Conservation (phyloP, 1,139 yeast species). For the Suhomyces anneliseae region DNA sequence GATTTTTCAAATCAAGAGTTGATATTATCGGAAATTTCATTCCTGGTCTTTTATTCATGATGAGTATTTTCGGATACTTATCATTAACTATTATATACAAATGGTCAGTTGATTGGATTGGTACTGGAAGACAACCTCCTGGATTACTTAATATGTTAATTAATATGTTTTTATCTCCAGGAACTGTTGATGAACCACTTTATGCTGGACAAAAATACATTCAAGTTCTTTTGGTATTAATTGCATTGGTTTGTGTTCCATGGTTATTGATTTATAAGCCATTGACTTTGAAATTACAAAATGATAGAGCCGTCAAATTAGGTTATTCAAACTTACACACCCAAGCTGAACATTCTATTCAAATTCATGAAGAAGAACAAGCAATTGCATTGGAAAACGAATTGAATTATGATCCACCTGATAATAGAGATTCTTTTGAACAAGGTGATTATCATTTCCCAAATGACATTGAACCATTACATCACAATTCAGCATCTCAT, state of each 20-base stretch:
- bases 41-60: slow-evolving; percentile 94
- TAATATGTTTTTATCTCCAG: slow-evolving; percentile 94
- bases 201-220: slow-evolving; percentile 83
- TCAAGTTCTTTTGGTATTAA: slow-evolving; percentile 68
- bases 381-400: slow-evolving; percentile 30
- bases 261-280: slow-evolving; percentile 92
- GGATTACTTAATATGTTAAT: slow-evolving; percentile 92
- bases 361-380: slow-evolving; percentile 33
- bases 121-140: slow-evolving; percentile 75
- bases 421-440: slow-evolving; percentile 32
- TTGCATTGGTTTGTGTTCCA: slow-evolving; percentile 90
- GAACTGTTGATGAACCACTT: slow-evolving; percentile 76
- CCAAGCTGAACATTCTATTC: slow-evolving; percentile 32
- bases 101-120: slow-evolving; percentile 94
- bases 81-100: slow-evolving; percentile 83
- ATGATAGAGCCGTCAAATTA: slow-evolving; percentile 23
- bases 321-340: slow-evolving; percentile 41
- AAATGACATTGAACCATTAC: slow-evolving; percentile 48
- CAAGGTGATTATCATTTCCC: slow-evolving; percentile 41
- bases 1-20: slow-evolving; percentile 69
- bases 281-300: slow-evolving; percentile 48
- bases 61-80: slow-evolving; percentile 90
- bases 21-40: slow-evolving; percentile 92
- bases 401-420: slow-evolving; percentile 14
- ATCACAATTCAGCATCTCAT: slow-evolving; percentile 22